A percentile compares a stretch with the other conserved stretches of the same genome.
phyloP scores from a whole-genome alignment of 176 grass and related monocot species.

The Aegilops longissima region DNA sequence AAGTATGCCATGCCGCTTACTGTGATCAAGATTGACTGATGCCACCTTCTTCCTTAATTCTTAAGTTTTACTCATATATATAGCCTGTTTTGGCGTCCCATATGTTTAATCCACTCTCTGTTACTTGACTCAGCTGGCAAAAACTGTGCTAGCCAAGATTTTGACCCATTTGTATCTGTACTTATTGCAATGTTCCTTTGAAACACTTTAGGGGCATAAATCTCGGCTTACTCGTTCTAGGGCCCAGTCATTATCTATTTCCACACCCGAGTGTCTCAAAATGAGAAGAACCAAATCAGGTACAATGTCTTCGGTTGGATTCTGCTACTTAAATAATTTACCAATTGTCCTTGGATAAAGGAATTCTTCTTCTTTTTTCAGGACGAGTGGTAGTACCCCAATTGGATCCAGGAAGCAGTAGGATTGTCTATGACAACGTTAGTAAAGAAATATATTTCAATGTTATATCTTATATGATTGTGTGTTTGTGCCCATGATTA shows the following conservation, averaged over 20 bases:
- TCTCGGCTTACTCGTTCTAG: neutral
- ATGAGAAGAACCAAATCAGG: slow-evolving; percentile 47
- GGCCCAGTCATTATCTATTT: neutral
- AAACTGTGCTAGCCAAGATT: neutral
- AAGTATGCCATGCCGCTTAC: neutral
- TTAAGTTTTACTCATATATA: neutral
- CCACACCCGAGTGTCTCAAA: slow-evolving; percentile 34
- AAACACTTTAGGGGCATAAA: slow-evolving; percentile 5
- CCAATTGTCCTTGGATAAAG: neutral
- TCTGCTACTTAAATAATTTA: slow-evolving; percentile 26
- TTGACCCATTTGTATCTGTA: slow-evolving; percentile 20
- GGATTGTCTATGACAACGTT: slow-evolving; percentile 31
- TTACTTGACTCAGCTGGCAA: neutral
- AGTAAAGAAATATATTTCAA: slow-evolving; percentile 16
- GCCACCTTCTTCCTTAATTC: neutral
- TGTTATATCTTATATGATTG: neutral
- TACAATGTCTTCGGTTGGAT: neutral
- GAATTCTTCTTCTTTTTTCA: slow-evolving; percentile 2
- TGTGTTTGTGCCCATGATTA: neutral
- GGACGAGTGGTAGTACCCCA: slow-evolving; percentile 35
- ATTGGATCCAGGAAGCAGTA: slow-evolving; percentile 22
- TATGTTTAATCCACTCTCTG: neutral
- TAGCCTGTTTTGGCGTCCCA: neutral
- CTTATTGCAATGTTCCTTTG: slow-evolving; percentile 8
- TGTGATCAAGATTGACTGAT: neutral